Conservation (phyloP, 2,329 filamentous ascomycete genomes). For the Colletotrichum sojae region DNA sequence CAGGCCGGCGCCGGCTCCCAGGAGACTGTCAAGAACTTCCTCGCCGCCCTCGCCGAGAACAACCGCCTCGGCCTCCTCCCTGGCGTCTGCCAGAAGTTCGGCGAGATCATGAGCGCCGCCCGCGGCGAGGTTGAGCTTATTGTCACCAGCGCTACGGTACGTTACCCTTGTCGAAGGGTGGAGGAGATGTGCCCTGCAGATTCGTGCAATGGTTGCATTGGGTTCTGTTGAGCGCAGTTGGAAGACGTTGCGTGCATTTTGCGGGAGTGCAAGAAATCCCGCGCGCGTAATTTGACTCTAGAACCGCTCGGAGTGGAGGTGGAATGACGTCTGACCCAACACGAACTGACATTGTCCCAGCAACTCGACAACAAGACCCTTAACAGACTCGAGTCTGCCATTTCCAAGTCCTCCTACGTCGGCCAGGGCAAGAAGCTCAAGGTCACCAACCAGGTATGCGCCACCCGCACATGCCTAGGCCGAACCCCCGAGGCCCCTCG, state of each 20-base stretch:
- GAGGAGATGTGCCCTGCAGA: background rate
- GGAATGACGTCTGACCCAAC: background rate
- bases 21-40: constrained; percentile 94
- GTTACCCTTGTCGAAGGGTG: constrained; percentile 48
- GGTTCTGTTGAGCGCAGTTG: background rate
- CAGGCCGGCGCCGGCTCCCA: constrained; percentile 78
- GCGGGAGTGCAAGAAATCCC: background rate
- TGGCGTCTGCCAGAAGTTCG: constrained; percentile 90
- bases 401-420: constrained; percentile 90
- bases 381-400: constrained; percentile 85
- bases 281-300: background rate
- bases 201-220: background rate
- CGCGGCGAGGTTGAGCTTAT: constrained; percentile 94
- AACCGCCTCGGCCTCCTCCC: constrained; percentile 90
- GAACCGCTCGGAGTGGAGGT: background rate
- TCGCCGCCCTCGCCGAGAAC: constrained; percentile 92
- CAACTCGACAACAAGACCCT: constrained; percentile 90
- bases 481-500: background rate
- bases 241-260: background rate
- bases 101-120: constrained; percentile 86
- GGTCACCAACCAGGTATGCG: constrained; percentile 85
- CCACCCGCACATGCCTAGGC: constrained; percentile 44
- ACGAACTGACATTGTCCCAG: constrained; percentile 59
- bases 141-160: constrained; percentile 90
- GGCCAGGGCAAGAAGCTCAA: constrained; percentile 97